Evolutionary conservation across 148 eudicot genomes (phyloP), one percentile per base, ranked within the genome.

Genomic region (Gaultheria prostrata): DNA sequence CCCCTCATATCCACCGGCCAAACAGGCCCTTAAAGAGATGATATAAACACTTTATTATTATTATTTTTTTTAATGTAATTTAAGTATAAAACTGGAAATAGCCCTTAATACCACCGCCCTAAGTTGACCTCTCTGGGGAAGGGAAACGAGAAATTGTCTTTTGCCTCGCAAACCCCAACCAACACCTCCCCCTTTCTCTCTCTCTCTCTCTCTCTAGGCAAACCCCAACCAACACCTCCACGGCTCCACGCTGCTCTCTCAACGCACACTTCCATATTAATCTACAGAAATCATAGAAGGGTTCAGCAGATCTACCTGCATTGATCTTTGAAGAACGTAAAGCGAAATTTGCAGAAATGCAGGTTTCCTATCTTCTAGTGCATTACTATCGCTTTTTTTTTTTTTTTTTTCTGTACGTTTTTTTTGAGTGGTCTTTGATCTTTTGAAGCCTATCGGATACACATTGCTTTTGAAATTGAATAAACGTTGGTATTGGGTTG

Each of bases 251-350:
- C 43, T 4, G 39, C 77, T 39, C 24, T 20, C 13, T 39, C 0
- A 0, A 1, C 43, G 43, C 43, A 39, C n/a, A 10, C 28, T 12
- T 45, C 18, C 46, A 21, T n/a, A 28, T 45, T 3, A 4, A 20
- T 75, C 11, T 21, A 45, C 18, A 53, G 20, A 43, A 39, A 39
- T 39, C 24, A 1, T 18, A 26, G 51, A 46, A 49, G 33, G 56
- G 78, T 76, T 48, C 54, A 21, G 78, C 54, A 24, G 78, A 48
- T 76, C 8, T 6, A 76, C 32, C 77, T 20, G 26, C 77, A 74
- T 74, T 74, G 49, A n/a, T 26, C 54, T 11, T 76, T 13, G 54
- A 35, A 74, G 77, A 43, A 6, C 39, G 21, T 21, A 3, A 3
- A 76, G 78, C 33, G 56, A 76, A 46, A 48, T 49, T 76, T 24